Conservation (phyloP, 2,329 filamentous ascomycete species). For the Diaporthe velutina region DNA sequence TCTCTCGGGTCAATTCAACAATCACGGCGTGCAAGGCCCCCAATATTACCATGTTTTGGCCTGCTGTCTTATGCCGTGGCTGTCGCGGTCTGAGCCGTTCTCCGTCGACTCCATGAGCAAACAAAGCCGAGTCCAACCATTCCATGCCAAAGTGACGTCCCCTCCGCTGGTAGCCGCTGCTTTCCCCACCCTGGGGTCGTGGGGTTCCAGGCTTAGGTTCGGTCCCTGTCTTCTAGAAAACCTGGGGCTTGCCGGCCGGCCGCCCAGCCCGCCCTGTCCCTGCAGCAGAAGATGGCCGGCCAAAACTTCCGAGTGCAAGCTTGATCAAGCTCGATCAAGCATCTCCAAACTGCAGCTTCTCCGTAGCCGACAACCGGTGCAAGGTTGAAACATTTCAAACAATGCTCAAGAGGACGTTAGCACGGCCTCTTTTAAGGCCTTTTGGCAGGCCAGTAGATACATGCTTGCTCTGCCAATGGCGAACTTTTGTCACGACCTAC, state of each 20-base stretch:
- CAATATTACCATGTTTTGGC: constrained; percentile 16
- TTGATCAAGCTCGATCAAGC: neutral
- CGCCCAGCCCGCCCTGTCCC: constrained; percentile 1
- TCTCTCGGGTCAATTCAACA: constrained; percentile 14
- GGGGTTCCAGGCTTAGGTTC: neutral
- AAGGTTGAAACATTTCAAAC: neutral
- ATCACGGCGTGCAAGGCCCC: neutral
- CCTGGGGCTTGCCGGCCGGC: constrained; percentile 33
- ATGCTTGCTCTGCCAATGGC: constrained; percentile 66
- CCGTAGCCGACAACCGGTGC: neutral
- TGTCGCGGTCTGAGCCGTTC: constrained; percentile 16
- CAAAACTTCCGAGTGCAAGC: constrained; percentile 33
- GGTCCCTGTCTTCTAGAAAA: constrained; percentile 23
- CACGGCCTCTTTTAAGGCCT: constrained; percentile 9
- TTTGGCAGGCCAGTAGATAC: constrained; percentile 44
- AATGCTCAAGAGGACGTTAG: constrained; percentile 34
- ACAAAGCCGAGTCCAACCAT: constrained; percentile 35
- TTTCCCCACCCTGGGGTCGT: constrained; percentile 22
- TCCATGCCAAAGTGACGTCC: constrained; percentile 32
- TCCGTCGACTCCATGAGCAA: constrained; percentile 11
- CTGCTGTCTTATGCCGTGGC: constrained; percentile 27
- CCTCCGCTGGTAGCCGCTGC: constrained; percentile 43
- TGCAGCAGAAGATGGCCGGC: neutral
- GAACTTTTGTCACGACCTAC: constrained; percentile 61
- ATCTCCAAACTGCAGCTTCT: constrained; percentile 4